Conservation (phyloP, 768 basidiomycete species). For the Phaeotremella fagi region DNA sequence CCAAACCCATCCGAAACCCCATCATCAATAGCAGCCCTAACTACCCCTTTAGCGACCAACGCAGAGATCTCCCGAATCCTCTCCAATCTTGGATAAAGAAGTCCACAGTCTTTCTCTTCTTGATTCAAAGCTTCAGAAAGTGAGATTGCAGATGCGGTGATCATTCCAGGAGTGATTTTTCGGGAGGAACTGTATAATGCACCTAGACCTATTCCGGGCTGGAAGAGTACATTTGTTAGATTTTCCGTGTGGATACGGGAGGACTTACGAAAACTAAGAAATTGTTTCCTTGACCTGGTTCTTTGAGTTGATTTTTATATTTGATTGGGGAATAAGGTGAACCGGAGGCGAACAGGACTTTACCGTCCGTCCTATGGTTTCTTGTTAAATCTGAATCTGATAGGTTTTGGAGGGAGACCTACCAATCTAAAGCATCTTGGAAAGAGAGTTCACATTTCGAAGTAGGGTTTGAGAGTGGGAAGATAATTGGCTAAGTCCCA, state of each 20-base stretch:
- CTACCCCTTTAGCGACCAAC: slow-evolving; percentile 66
- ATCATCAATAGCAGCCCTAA: slow-evolving; percentile 72
- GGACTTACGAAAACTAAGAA: slow-evolving; percentile 66
- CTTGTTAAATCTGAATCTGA: background rate
- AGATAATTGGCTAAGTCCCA: slow-evolving; percentile 64
- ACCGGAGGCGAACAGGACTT: slow-evolving; percentile 69
- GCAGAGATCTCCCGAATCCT: slow-evolving; percentile 82
- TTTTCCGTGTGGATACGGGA: background rate
- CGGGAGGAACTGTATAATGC: slow-evolving; percentile 56
- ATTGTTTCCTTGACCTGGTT: slow-evolving; percentile 90
- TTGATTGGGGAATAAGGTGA: slow-evolving; percentile 70
- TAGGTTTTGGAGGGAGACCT: background rate
- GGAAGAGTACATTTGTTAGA: background rate
- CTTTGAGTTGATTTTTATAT: slow-evolving; percentile 58
- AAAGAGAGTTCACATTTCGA: slow-evolving; percentile 46
- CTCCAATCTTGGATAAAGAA: slow-evolving; percentile 78
- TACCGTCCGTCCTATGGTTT: slow-evolving; percentile 56
- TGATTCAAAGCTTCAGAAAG: slow-evolving; percentile 66
- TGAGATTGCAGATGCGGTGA: slow-evolving; percentile 78
- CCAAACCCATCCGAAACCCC: slow-evolving; percentile 41
- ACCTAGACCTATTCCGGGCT: slow-evolving; percentile 56
- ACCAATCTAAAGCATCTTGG: slow-evolving; percentile 40
- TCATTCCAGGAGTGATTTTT: slow-evolving; percentile 76
- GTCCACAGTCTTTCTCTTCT: slow-evolving; percentile 62
- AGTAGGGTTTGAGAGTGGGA: slow-evolving; percentile 82